Evolutionary conservation across 2,329 filamentous ascomycete species (phyloP).

Genomic region (Fusarium redolens): DNA sequence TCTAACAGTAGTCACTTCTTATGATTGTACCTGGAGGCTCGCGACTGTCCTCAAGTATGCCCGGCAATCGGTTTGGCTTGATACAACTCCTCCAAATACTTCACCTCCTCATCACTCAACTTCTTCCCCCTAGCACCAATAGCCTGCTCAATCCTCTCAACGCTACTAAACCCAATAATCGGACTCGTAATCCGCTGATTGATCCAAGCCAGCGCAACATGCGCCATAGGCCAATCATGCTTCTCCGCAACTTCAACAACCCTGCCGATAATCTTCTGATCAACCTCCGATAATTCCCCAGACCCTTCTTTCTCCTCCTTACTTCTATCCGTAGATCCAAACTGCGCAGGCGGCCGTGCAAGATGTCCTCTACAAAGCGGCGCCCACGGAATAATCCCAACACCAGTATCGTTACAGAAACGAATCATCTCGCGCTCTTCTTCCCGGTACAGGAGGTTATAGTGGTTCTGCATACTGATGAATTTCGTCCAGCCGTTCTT

Average conservation of each 20-base stretch:
- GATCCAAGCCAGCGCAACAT: constrained; percentile 34
- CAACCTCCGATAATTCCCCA: constrained; percentile 17
- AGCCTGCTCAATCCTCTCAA: constrained; percentile 35
- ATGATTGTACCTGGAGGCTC: neutral
- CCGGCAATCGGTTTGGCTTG: constrained; percentile 25
- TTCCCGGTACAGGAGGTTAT: constrained; percentile 68
- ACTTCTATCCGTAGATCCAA: constrained; percentile 25
- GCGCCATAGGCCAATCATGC: constrained; percentile 29
- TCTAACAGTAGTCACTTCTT: accelerated
- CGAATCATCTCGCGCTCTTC: constrained; percentile 62
- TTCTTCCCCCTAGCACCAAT: constrained; percentile 18
- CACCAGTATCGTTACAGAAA: constrained; percentile 53
- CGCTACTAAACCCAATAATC: constrained; percentile 30
- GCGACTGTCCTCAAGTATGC: neutral
- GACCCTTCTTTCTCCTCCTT: constrained; percentile 22
- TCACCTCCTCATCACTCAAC: constrained; percentile 8
- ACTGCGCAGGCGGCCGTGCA: constrained; percentile 9
- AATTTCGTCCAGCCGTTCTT: constrained; percentile 68
- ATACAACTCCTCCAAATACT: constrained; percentile 32
- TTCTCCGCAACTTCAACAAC: constrained; percentile 22
- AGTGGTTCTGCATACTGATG: constrained; percentile 67
- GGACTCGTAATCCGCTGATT: constrained; percentile 22
- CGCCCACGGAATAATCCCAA: constrained; percentile 36
- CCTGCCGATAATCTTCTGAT: constrained; percentile 17
- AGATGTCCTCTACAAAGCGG: constrained; percentile 35